Percentiles rank a stretch among this genome's conserved stretches.
Evolutionary conservation across 2,329 filamentous ascomycete genomes (phyloP).

Genomic region (Alternaria gansuensis): DNA sequence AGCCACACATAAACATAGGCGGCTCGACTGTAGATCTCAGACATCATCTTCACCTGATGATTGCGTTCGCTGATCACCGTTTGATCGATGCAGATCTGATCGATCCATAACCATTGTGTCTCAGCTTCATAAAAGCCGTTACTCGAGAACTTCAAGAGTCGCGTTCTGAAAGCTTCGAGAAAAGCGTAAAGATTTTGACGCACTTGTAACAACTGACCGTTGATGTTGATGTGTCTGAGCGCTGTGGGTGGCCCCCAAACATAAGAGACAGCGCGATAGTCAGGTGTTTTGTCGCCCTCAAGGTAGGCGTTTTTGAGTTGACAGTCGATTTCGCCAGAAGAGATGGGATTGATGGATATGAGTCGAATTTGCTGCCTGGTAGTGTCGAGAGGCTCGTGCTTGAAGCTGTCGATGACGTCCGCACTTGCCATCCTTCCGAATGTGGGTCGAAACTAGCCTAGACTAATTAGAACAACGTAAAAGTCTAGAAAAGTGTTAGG

Average conservation of each 20-base stretch:
- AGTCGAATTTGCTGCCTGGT: not conserved
- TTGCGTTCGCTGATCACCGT: constrained; percentile 5
- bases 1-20: constrained; percentile 14
- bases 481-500: too few species aligned
- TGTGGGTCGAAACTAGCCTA: not conserved
- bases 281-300: not conserved
- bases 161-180: not conserved
- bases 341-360: not conserved
- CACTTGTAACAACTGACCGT: not conserved
- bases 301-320: not conserved
- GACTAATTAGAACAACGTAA: too few species aligned
- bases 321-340: not conserved
- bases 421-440: not conserved
- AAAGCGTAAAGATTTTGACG: not conserved
- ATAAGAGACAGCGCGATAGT: not conserved
- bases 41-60: constrained; percentile 13
- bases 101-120: constrained; percentile 11
- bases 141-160: not conserved
- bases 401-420: not conserved
- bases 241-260: not conserved
- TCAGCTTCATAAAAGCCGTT: constrained; percentile 1
- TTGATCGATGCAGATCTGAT: constrained; percentile 13
- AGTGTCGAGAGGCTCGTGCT: not conserved
- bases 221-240: not conserved
- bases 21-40: constrained; percentile 4